A percentile compares a stretch with the other conserved stretches of the same genome.
Evolutionary conservation across 768 basidiomycete genomes (phyloP).

Genomic region (Russula abietina): DNA sequence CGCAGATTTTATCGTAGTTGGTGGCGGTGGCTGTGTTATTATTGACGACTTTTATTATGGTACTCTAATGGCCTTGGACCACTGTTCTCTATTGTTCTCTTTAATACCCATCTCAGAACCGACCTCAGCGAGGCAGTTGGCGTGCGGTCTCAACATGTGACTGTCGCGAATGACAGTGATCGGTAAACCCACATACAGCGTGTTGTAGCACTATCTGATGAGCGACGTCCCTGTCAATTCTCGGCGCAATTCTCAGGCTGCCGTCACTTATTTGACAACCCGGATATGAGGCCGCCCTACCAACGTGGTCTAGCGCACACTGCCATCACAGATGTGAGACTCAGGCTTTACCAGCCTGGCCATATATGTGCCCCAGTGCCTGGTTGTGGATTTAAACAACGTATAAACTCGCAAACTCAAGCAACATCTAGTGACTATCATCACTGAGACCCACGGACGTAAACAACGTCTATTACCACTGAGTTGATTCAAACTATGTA

Average conservation of each 20-base stretch:
- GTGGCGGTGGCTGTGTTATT: background rate
- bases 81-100: background rate
- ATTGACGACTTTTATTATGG: conserved; percentile 6
- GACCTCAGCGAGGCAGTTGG: background rate
- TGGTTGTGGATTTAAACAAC: too few species aligned
- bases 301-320: background rate
- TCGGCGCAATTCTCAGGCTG: background rate
- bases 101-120: background rate
- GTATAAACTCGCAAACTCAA: too few species aligned
- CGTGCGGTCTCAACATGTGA: background rate
- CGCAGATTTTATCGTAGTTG: conserved; percentile 14
- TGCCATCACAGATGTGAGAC: too few species aligned
- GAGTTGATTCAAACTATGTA: too few species aligned
- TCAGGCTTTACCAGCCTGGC: too few species aligned
- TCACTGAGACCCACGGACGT: too few species aligned
- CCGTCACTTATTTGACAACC: background rate
- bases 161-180: background rate
- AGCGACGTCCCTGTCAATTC: background rate
- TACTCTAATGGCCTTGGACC: conserved; percentile 14
- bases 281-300: background rate
- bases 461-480: background rate
- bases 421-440: too few species aligned
- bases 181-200: background rate
- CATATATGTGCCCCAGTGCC: too few species aligned
- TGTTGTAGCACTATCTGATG: background rate